Conservation (phyloP, 257 asterid genomes). For the Solanum paucissectum region DNA sequence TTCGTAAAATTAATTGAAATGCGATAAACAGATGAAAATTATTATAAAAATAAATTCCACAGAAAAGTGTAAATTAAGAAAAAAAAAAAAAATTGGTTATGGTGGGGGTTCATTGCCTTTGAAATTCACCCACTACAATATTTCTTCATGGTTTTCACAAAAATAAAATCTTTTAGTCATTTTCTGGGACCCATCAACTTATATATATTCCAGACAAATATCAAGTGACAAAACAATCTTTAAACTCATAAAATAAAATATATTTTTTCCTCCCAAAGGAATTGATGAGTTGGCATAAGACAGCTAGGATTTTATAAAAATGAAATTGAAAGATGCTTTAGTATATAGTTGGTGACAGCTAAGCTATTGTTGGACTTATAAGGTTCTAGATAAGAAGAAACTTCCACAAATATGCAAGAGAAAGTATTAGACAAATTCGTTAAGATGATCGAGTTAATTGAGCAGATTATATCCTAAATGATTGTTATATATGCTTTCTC, state of each 20-base stretch:
- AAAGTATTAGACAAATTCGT: not conserved
- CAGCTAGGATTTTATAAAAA: not conserved
- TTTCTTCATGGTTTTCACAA: not conserved
- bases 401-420: not conserved
- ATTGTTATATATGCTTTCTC: accelerated
- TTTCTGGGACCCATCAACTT: not conserved
- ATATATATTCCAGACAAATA: not conserved
- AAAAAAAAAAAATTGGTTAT: not conserved
- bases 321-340: not conserved
- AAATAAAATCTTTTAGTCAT: not conserved
- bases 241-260: not conserved
- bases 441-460: not conserved
- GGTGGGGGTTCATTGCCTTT: not conserved
- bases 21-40: too few relatives aligned
- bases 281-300: not conserved
- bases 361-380: not conserved
- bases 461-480: too few relatives aligned
- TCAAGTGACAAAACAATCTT: not conserved
- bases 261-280: not conserved
- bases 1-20: too few relatives aligned
- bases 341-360: constrained; percentile 3
- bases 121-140: not conserved
- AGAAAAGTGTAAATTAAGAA: not conserved
- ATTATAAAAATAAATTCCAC: too few relatives aligned
- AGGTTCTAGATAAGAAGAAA: not conserved